A percentile compares a stretch with the other conserved stretches of the same genome.
These are phyloP conservation scores for Erythrobasidium hasegawianum DNA, from an alignment of 1,284 basidiomycete species.

Conservation along the genomic window DNA sequence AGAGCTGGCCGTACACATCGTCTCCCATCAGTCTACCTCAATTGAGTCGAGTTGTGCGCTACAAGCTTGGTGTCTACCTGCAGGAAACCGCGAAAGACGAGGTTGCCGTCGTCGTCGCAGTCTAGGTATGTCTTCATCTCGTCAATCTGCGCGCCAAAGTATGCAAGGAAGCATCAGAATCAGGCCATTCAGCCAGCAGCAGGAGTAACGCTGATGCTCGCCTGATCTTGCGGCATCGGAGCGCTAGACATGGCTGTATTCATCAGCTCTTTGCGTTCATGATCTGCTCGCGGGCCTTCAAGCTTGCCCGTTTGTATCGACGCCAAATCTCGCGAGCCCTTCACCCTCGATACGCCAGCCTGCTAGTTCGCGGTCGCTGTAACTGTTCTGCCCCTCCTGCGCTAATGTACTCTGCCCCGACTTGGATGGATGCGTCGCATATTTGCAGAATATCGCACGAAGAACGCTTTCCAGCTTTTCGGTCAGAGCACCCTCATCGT, in stretches of 20 bases:
- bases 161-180: background rate
- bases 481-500: conserved; percentile 64
- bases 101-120: conserved; percentile 64
- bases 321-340: conserved; percentile 67
- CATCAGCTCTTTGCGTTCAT: no score
- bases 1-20: no score
- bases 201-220: no score
- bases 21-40: no score
- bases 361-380: conserved; percentile 7
- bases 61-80: conserved; percentile 43
- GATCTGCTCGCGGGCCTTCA: no score
- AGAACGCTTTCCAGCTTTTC: conserved; percentile 71
- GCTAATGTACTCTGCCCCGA: background rate
- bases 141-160: conserved; percentile 47
- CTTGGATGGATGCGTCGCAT: conserved; percentile 54
- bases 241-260: conserved; percentile 46
- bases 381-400: background rate
- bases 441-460: conserved; percentile 53
- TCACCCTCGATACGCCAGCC: conserved; percentile 59
- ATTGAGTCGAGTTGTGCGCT: no score
- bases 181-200: background rate
- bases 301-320: conserved; percentile 65
- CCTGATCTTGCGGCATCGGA: conserved; percentile 66
- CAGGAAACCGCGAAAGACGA: conserved; percentile 71
- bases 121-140: conserved; percentile 70